Evolutionary conservation across 1,284 basidiomycete genomes (phyloP).

Genomic region (Irpex lacteus): DNA sequence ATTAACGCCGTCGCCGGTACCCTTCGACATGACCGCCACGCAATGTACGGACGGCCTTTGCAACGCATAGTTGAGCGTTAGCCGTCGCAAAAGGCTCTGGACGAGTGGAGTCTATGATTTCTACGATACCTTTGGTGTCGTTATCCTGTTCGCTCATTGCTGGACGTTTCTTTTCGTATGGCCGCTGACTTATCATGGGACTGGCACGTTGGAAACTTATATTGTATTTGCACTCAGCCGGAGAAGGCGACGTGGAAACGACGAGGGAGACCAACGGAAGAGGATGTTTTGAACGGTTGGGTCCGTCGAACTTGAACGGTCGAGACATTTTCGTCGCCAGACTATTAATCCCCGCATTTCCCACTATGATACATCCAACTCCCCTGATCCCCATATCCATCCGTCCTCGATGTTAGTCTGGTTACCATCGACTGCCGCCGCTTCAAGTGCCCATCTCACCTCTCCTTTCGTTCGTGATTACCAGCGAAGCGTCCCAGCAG

Average conservation of each 20-base stretch:
- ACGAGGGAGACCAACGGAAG: slow-evolving; percentile 26
- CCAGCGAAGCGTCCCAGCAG: background rate
- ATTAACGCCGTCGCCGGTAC: no score
- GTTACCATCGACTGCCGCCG: background rate
- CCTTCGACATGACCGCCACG: no score
- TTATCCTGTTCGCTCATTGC: background rate
- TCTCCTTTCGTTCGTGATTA: background rate
- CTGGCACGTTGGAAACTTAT: background rate
- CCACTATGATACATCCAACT: no score
- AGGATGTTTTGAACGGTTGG: background rate
- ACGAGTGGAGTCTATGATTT: no score
- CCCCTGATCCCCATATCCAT: no score
- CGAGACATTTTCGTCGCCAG: background rate
- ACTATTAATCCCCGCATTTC: background rate
- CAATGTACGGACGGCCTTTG: no score
- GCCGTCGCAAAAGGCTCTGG: no score
- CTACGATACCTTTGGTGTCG: no score
- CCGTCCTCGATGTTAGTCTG: no score
- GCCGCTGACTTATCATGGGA: no score
- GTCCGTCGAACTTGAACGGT: slow-evolving; percentile 2
- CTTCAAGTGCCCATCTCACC: background rate
- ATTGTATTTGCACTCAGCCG: slow-evolving; percentile 42
- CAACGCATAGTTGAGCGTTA: no score
- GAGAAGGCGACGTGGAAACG: slow-evolving; percentile 71
- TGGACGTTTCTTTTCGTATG: background rate